phyloP scores from a whole-genome alignment of 805 yeast genomes.

The Diddensiella caesifluorescens region DNA sequence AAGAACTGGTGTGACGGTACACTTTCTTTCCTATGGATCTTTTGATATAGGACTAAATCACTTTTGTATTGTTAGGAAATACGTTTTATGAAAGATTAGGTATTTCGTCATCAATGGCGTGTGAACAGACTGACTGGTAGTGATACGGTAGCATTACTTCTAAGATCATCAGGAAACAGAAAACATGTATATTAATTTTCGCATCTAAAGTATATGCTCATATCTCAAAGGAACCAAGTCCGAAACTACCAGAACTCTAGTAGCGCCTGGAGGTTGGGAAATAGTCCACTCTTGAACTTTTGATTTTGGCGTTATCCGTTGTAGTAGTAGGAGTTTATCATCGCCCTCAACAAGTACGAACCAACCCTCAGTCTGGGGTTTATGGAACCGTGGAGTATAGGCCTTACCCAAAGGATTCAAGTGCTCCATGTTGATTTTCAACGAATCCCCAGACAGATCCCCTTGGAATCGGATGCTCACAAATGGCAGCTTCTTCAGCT shows the following conservation, averaged over 20 bases:
- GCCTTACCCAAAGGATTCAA: constrained; percentile 50
- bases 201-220: not conserved
- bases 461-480: constrained; percentile 34
- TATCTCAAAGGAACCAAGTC: constrained; percentile 3
- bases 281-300: constrained; percentile 3
- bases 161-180: too few species aligned
- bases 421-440: constrained; percentile 50
- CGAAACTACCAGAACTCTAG: constrained; percentile 1
- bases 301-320: constrained; percentile 47
- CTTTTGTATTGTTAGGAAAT: too few species aligned
- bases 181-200: too few species aligned
- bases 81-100: too few species aligned
- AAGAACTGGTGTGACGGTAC: too few species aligned
- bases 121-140: too few species aligned
- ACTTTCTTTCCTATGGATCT: too few species aligned
- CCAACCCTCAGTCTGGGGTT: constrained; percentile 92
- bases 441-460: constrained; percentile 24
- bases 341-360: constrained; percentile 48
- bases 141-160: too few species aligned
- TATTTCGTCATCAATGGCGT: too few species aligned
- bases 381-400: constrained; percentile 78
- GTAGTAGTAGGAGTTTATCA: constrained; percentile 56
- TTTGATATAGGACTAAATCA: too few species aligned
- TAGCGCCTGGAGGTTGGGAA: not conserved
- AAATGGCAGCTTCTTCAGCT: constrained; percentile 53